Evolutionary conservation across 2,329 filamentous ascomycete species (phyloP).

Genomic region (Ilyonectria sp.): DNA sequence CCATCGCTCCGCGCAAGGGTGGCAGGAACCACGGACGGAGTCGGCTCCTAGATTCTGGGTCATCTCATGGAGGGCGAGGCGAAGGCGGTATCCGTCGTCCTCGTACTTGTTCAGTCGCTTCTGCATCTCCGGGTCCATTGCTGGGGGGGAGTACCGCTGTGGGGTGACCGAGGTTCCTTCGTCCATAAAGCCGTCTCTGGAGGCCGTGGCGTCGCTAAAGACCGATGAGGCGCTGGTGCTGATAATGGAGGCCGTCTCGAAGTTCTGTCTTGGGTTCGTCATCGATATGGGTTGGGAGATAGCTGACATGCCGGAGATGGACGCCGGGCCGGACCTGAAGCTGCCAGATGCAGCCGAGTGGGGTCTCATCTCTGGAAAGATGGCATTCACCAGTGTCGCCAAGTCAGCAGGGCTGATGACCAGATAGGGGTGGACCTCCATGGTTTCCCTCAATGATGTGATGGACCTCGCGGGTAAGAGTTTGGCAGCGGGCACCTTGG

Average conservation of each 20-base stretch:
- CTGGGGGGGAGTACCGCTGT: slow-evolving; percentile 69
- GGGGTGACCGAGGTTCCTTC: slow-evolving; percentile 65
- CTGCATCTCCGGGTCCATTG: slow-evolving; percentile 61
- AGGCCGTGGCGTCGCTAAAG: slow-evolving; percentile 77
- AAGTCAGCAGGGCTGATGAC: slow-evolving; percentile 86
- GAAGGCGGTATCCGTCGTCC: slow-evolving; percentile 76
- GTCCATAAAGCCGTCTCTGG: slow-evolving; percentile 75
- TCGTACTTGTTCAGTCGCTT: slow-evolving; percentile 68
- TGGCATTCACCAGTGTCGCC: slow-evolving; percentile 83
- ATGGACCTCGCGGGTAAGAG: slow-evolving; percentile 80
- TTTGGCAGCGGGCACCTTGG: slow-evolving; percentile 67
- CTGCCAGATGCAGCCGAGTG: slow-evolving; percentile 74
- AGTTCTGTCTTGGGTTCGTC: slow-evolving; percentile 67
- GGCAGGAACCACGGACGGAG: slow-evolving; percentile 76
- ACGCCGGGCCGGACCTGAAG: slow-evolving; percentile 77
- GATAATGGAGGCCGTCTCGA: slow-evolving; percentile 79
- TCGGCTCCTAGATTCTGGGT: slow-evolving; percentile 75
- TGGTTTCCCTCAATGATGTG: slow-evolving; percentile 81
- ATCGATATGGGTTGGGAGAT: slow-evolving; percentile 79
- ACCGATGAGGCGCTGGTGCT: slow-evolving; percentile 82
- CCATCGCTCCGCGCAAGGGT: slow-evolving; percentile 89
- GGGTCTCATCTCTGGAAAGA: slow-evolving; percentile 83
- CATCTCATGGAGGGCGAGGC: slow-evolving; percentile 80
- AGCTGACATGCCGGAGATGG: slow-evolving; percentile 76
- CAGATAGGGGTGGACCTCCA: slow-evolving; percentile 84